Percentiles rank a stretch among this genome's conserved stretches.
These are phyloP conservation scores for Leccinum subgranulosum DNA, from an alignment of 768 basidiomycete genomes.

Conservation along the genomic window DNA sequence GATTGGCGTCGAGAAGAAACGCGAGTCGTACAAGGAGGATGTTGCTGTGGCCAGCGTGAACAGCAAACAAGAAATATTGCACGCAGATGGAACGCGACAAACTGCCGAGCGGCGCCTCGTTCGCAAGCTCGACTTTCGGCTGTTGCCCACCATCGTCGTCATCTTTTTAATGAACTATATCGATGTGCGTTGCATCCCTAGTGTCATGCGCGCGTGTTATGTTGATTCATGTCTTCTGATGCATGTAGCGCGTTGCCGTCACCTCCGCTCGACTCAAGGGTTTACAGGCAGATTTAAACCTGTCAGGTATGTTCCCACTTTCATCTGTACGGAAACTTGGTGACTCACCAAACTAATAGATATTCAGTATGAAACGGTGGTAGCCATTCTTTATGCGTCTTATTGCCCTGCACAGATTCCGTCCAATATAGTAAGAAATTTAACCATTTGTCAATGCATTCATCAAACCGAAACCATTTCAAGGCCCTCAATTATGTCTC, in stretches of 20 bases:
- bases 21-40: conserved; percentile 5
- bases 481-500: conserved; percentile 55
- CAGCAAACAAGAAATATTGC: background rate
- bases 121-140: conserved; percentile 26
- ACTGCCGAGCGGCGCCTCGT: conserved; percentile 20
- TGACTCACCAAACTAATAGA: conserved; percentile 29
- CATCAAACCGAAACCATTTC: background rate
- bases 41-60: background rate
- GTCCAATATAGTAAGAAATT: conserved; percentile 53
- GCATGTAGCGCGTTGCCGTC: conserved; percentile 36
- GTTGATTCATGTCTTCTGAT: background rate
- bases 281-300: conserved; percentile 36
- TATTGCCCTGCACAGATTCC: conserved; percentile 66
- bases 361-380: conserved; percentile 48
- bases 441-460: background rate
- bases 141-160: conserved; percentile 27
- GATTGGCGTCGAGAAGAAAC: conserved; percentile 13
- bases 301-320: conserved; percentile 23
- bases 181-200: conserved; percentile 10
- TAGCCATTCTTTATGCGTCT: conserved; percentile 54
- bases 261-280: conserved; percentile 40
- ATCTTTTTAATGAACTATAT: conserved; percentile 29
- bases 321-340: background rate
- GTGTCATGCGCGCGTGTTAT: background rate
- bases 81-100: conserved; percentile 6